Percentiles rank a stretch among this genome's conserved stretches.
Conservation (phyloP, 305 asterid species). For the Fraxinus ornus region DNA sequence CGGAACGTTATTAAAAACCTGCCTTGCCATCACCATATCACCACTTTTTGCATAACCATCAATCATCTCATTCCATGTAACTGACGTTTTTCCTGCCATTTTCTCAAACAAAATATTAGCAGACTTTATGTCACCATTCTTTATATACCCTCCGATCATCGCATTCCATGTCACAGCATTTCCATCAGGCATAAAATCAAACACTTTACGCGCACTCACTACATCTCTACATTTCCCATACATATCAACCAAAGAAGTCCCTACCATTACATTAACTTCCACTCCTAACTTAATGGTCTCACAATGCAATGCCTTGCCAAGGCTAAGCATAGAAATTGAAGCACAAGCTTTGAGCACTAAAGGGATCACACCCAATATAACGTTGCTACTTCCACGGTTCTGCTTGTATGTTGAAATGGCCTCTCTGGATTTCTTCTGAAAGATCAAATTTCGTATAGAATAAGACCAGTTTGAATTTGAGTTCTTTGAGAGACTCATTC, state of each 20-base stretch:
- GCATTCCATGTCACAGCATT: constrained; percentile 28
- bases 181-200: constrained; percentile 34
- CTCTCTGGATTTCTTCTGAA: constrained; percentile 43
- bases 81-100: constrained; percentile 32
- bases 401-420: constrained; percentile 54
- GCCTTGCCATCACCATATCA: constrained; percentile 54
- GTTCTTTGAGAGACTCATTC: background rate
- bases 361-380: constrained; percentile 45
- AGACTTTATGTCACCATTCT: too few relatives aligned
- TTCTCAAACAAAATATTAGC: too few relatives aligned
- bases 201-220: constrained; percentile 51
- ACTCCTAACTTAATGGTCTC: constrained; percentile 58
- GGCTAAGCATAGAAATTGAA: constrained; percentile 39
- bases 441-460: constrained; percentile 35
- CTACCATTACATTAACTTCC: constrained; percentile 55
- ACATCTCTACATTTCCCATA: constrained; percentile 67
- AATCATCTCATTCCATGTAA: constrained; percentile 46
- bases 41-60: constrained; percentile 62
- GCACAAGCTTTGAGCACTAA: constrained; percentile 78
- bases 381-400: constrained; percentile 38
- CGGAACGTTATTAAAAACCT: constrained; percentile 51
- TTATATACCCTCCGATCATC: too few relatives aligned
- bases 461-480: constrained; percentile 31
- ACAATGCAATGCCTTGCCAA: constrained; percentile 59
- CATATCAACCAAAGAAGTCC: constrained; percentile 66